These are phyloP conservation scores for Talaromyces sp. DNA, from an alignment of 2,329 filamentous ascomycete genomes.

Conservation along the genomic window DNA sequence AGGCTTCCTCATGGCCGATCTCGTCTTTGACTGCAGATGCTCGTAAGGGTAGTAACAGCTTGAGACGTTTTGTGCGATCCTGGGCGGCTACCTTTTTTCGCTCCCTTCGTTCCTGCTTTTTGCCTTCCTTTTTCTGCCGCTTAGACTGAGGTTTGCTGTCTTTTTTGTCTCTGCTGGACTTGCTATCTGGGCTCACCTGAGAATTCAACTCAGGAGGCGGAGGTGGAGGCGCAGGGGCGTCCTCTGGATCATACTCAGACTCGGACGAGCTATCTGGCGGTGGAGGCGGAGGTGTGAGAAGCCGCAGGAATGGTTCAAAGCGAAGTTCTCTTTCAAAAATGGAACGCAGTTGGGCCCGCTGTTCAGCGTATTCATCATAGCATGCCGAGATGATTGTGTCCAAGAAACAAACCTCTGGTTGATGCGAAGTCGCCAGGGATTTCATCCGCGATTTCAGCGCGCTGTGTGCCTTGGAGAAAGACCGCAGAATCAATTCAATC, in stretches of 20 bases:
- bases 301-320: constrained; percentile 25
- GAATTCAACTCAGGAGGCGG: neutral
- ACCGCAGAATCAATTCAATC: constrained; percentile 59
- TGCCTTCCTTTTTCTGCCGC: neutral
- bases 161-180: neutral
- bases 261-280: constrained; percentile 18
- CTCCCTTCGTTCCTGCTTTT: constrained; percentile 5
- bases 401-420: constrained; percentile 47
- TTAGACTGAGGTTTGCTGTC: neutral
- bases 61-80: neutral
- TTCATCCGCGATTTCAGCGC: constrained; percentile 54
- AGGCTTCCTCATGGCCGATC: neutral
- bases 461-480: constrained; percentile 62
- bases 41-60: neutral
- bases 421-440: constrained; percentile 15
- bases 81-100: neutral
- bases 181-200: neutral
- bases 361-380: constrained; percentile 66
- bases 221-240: constrained; percentile 12
- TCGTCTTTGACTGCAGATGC: neutral
- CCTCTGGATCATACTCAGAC: constrained; percentile 15
- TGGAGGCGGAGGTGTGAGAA: constrained; percentile 16
- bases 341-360: constrained; percentile 58
- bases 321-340: constrained; percentile 42
- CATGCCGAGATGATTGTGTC: constrained; percentile 68